Conservation (phyloP, 2,329 filamentous ascomycete genomes). For the Tolypocladium album region DNA sequence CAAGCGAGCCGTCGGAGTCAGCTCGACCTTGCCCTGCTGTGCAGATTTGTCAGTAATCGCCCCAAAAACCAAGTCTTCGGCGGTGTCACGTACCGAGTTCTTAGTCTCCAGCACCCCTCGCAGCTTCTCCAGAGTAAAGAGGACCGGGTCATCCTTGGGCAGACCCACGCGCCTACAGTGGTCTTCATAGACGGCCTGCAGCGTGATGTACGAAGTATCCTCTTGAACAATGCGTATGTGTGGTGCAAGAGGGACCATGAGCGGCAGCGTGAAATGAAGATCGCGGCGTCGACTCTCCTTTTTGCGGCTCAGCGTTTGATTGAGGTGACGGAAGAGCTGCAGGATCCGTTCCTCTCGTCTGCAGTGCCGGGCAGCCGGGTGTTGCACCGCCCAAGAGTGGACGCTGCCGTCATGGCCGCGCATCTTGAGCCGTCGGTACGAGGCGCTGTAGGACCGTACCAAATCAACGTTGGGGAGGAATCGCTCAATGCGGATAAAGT, state of each 20-base stretch:
- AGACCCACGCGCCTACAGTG: conserved; percentile 80
- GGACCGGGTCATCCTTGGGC: conserved; percentile 87
- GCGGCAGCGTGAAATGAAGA: conserved; percentile 86
- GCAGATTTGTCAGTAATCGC: conserved; percentile 4
- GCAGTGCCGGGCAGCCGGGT: conserved; percentile 86
- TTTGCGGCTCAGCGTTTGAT: conserved; percentile 79
- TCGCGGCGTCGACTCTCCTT: conserved; percentile 93
- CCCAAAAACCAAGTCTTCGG: neutral
- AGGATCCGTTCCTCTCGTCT: conserved; percentile 89
- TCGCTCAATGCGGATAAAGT: conserved; percentile 93
- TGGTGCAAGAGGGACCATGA: conserved; percentile 92
- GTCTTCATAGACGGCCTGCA: conserved; percentile 94
- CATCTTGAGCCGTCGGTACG: conserved; percentile 88
- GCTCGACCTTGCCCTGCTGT: conserved; percentile 54
- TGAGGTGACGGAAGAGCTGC: conserved; percentile 95
- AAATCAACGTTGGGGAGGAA: conserved; percentile 94
- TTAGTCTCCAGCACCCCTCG: conserved; percentile 64
- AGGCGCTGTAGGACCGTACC: conserved; percentile 80
- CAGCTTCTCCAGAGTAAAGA: conserved; percentile 94
- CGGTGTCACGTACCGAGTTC: conserved; percentile 35
- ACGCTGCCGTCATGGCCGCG: conserved; percentile 94
- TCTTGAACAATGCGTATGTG: conserved; percentile 94
- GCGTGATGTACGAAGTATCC: conserved; percentile 83
- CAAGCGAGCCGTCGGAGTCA: conserved; percentile 61
- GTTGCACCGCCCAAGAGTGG: conserved; percentile 94